Base-by-base conservation (phyloP, 345 rosid genomes). In the Aurinia saxatilis region DNA sequence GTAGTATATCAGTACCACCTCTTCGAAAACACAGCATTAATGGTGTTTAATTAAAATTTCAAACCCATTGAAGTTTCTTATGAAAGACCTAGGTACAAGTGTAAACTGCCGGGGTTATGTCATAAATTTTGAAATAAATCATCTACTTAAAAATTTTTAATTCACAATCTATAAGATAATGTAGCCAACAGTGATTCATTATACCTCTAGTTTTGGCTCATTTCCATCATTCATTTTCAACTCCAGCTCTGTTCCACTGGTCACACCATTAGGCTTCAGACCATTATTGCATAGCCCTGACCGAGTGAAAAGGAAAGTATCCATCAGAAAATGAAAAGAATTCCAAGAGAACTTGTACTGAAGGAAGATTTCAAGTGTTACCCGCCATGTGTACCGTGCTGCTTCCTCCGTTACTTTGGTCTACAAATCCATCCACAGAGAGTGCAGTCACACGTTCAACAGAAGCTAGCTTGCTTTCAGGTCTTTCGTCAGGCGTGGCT, bases 121-220 rank as follows among this genome's bases (percentile, higher is more conserved):
- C 66, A 23, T 25, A 18, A 7, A 30, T 18, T 39, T 35, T 7
- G 3, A 16, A 42, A 7, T 4, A 25, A 18, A 29, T 18, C 8
- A 31, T 31, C 25, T 15, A 15, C 25, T 30, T 33, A 46, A 19
- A 45, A 6, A 23, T 47, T 48, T 36, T 47, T 46, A 48, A 14
- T 36, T 62, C 5, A 61, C 35, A 2, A 25, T 49, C 9, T 49
- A 48, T 27, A 11, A 15, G 39, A 62, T 37, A 27, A 55, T 53
- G 10, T 13, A 55, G 52, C 34, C 30, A 29, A 33, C 19, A 8
- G 46, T 44, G 16, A 12, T 13, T 19, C 36, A 45, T 42, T 56
- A 62, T 83, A 90, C 95, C 89, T 87, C 86, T 30, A 72, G 61
- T 59, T 83, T 65, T 46, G 80, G 78, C 58, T 79, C 60, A 44